phyloP scores from a whole-genome alignment of 2,329 filamentous ascomycete genomes.

The Cercospora sojina region DNA sequence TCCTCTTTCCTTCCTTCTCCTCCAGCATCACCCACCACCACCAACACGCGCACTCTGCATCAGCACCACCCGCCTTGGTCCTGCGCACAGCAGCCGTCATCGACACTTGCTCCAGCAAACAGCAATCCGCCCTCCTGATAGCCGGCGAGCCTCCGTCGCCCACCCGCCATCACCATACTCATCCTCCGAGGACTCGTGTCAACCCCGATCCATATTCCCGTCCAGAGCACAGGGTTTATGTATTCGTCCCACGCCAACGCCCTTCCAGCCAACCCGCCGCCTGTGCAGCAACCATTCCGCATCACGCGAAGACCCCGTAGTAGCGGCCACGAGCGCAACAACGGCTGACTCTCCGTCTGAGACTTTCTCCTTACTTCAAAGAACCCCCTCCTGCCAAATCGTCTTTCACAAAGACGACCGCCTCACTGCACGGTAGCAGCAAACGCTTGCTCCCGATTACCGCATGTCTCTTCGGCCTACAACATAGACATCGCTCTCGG shows the following conservation, averaged over 20 bases:
- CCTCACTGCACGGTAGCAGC: conserved; percentile 31
- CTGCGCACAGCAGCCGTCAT: conserved; percentile 17
- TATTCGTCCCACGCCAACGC: conserved; percentile 96
- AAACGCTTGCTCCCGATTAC: conserved; percentile 37
- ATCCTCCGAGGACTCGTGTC: conserved; percentile 23
- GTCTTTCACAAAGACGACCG: conserved; percentile 22
- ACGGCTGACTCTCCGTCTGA: conserved; percentile 65
- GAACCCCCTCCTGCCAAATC: conserved; percentile 13
- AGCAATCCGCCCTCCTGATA: conserved; percentile 8
- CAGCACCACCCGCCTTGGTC: conserved; percentile 13
- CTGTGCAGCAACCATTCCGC: conserved; percentile 88
- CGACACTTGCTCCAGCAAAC: conserved; percentile 18
- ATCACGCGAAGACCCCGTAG: conserved; percentile 86
- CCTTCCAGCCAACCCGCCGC: conserved; percentile 89
- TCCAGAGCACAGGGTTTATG: conserved; percentile 67
- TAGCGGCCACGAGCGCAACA: conserved; percentile 81
- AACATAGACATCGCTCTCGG: conserved; percentile 20
- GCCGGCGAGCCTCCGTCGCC: conserved; percentile 22
- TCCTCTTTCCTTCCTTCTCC: conserved; percentile 4
- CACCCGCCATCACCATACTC: conserved; percentile 22
- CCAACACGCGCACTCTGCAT: background rate
- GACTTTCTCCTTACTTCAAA: conserved; percentile 17
- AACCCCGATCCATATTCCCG: conserved; percentile 23
- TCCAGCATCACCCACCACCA: conserved; percentile 9
- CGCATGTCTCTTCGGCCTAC: conserved; percentile 59